These are phyloP conservation scores for Spathaspora arborariae DNA, from an alignment of 805 yeast genomes.

Conservation along the genomic window DNA sequence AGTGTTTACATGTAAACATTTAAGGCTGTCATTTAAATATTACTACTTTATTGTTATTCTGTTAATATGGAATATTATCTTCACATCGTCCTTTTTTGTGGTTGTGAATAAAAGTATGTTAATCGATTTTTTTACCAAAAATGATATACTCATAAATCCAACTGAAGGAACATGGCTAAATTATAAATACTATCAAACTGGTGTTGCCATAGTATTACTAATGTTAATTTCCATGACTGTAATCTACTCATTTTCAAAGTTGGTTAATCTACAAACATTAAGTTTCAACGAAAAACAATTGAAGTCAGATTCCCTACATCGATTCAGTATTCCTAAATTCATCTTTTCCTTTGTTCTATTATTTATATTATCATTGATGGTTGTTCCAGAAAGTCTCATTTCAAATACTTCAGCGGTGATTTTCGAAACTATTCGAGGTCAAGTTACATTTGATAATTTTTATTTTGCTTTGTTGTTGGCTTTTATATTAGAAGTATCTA, in stretches of 20 bases:
- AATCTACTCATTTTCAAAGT: slow-evolving; percentile 8
- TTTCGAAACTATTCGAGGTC: slow-evolving; percentile 2
- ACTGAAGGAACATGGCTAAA: slow-evolving; percentile 3
- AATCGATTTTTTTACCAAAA: background rate
- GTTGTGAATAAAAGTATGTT: background rate
- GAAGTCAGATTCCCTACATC: too few relatives aligned
- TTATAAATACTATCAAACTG: slow-evolving; percentile 10
- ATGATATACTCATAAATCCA: slow-evolving; percentile 3
- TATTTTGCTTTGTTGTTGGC: slow-evolving; percentile 13
- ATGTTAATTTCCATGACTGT: slow-evolving; percentile 11
- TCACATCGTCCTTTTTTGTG: background rate
- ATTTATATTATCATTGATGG: background rate
- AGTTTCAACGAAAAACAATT: background rate
- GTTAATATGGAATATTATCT: slow-evolving; percentile 1
- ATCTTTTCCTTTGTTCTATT: slow-evolving; percentile 1
- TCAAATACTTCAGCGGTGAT: slow-evolving; percentile 20
- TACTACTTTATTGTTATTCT: background rate
- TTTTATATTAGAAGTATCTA: slow-evolving; percentile 11
- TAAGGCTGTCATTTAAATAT: background rate
- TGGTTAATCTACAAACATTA: background rate
- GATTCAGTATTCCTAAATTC: background rate
- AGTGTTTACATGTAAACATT: background rate
- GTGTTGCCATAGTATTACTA: slow-evolving; percentile 7
- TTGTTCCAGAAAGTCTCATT: slow-evolving; percentile 12
- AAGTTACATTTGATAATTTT: slow-evolving; percentile 25